These are phyloP conservation scores for Carex kokanica DNA, from an alignment of 176 grass and related monocot genomes.

Conservation along the genomic window DNA sequence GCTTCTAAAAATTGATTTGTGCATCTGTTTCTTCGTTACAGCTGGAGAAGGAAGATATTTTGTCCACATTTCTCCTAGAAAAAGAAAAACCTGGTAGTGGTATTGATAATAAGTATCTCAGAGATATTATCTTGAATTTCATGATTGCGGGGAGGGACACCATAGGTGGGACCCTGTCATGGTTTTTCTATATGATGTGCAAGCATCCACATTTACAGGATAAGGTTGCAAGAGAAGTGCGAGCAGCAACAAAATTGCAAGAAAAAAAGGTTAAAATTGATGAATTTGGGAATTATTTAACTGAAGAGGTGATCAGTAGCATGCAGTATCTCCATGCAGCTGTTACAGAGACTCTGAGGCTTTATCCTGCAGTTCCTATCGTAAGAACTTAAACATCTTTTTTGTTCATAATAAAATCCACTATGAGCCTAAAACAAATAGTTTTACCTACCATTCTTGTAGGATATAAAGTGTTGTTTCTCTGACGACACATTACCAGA, in stretches of 20 bases:
- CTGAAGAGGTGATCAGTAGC: conserved; percentile 42
- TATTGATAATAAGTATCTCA: conserved; percentile 49
- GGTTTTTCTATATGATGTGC: conserved; percentile 77
- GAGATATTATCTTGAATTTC: conserved; percentile 76
- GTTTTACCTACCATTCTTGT: not conserved
- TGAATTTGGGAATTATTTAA: conserved; percentile 19
- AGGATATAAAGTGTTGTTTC: conserved; percentile 69
- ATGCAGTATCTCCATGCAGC: conserved; percentile 81
- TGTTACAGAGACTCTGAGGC: conserved; percentile 60
- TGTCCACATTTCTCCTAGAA: conserved; percentile 71
- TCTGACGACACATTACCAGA: conserved; percentile 69
- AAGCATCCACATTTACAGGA: conserved; percentile 59
- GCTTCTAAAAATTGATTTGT: not conserved
- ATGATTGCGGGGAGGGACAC: conserved; percentile 73
- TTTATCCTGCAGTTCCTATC: conserved; percentile 53
- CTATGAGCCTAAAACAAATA: not conserved
- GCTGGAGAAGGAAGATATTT: conserved; percentile 51
- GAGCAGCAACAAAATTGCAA: conserved; percentile 20
- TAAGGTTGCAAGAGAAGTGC: conserved; percentile 52
- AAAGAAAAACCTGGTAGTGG: conserved; percentile 41
- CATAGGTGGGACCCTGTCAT: conserved; percentile 57
- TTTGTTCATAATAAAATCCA: not conserved
- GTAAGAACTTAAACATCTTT: conserved; percentile 36
- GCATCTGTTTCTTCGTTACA: conserved; percentile 1
- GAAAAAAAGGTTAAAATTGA: conserved; percentile 9